phyloP scores from a whole-genome alignment of 2,329 filamentous ascomycete genomes.

The Aureobasidium vineae region DNA sequence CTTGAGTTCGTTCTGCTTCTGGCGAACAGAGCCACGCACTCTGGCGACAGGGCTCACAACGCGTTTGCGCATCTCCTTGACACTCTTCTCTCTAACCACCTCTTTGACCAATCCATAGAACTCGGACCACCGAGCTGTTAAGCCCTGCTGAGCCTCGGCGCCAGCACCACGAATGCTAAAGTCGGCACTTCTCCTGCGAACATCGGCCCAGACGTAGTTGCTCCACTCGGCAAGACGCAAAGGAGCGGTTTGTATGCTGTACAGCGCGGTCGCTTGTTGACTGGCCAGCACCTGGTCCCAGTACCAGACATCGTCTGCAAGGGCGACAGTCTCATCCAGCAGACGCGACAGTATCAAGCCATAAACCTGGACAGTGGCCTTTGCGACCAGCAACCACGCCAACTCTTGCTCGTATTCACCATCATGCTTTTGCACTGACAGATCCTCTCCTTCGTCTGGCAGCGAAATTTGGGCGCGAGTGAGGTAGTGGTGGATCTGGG shows the following conservation, averaged over 20 bases:
- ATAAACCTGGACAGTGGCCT: conserved; percentile 88
- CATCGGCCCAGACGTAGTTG: conserved; percentile 67
- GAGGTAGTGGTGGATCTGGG: conserved; percentile 26
- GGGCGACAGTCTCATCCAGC: conserved; percentile 75
- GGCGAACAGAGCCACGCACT: conserved; percentile 69
- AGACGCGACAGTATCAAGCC: conserved; percentile 74
- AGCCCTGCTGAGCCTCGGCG: conserved; percentile 36
- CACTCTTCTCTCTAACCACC: conserved; percentile 69
- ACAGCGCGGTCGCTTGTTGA: conserved; percentile 73
- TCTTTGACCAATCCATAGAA: conserved; percentile 81
- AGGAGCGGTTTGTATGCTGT: conserved; percentile 83
- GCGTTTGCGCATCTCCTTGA: conserved; percentile 67
- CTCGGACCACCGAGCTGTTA: conserved; percentile 36
- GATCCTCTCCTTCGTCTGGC: conserved; percentile 22
- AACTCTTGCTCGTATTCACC: conserved; percentile 68
- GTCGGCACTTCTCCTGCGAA: conserved; percentile 42
- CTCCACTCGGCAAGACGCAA: conserved; percentile 69
- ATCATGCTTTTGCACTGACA: conserved; percentile 20
- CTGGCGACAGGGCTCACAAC: conserved; percentile 77
- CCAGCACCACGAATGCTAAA: conserved; percentile 32
- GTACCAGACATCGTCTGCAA: conserved; percentile 89
- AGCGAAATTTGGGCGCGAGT: conserved; percentile 13
- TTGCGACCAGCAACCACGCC: conserved; percentile 87
- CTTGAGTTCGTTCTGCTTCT: conserved; percentile 69
- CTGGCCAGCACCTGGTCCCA: conserved; percentile 88